Conservation (phyloP, 1,284 basidiomycete genomes). For the Phaffia rhodozyma region DNA sequence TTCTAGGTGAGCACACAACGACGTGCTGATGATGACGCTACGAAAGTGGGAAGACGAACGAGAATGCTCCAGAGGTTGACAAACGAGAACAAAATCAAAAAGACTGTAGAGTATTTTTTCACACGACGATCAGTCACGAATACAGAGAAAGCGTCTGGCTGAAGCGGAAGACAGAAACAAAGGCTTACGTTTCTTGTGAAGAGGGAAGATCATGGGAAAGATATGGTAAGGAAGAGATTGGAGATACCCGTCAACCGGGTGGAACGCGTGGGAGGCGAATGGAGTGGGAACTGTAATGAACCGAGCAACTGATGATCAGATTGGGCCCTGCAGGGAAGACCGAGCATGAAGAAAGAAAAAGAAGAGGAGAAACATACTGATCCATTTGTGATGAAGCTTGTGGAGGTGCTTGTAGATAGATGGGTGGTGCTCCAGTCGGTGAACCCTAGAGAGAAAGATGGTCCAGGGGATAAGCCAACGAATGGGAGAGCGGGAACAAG, state of each 20-base stretch:
- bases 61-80: conserved; percentile 89
- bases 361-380: conserved; percentile 49
- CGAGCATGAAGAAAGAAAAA: neutral
- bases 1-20: neutral
- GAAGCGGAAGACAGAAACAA: neutral
- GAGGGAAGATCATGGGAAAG: conserved; percentile 81
- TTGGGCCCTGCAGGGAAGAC: neutral
- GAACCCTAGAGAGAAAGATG: conserved; percentile 38
- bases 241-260: conserved; percentile 84
- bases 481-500: no score
- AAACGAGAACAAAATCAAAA: conserved; percentile 53
- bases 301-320: neutral
- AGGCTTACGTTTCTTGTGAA: conserved; percentile 62
- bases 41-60: conserved; percentile 34
- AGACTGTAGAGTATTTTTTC: neutral
- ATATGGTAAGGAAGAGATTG: conserved; percentile 93
- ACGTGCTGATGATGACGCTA: neutral
- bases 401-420: conserved; percentile 78
- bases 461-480: no score
- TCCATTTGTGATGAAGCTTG: conserved; percentile 98
- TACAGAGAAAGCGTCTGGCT: neutral
- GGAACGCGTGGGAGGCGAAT: conserved; percentile 94
- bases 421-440: conserved; percentile 82
- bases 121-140: neutral
- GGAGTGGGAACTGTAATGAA: conserved; percentile 72